Base-by-base conservation (phyloP, 352 stramenopile genomes). In the Pythium myriotylum region DNA sequence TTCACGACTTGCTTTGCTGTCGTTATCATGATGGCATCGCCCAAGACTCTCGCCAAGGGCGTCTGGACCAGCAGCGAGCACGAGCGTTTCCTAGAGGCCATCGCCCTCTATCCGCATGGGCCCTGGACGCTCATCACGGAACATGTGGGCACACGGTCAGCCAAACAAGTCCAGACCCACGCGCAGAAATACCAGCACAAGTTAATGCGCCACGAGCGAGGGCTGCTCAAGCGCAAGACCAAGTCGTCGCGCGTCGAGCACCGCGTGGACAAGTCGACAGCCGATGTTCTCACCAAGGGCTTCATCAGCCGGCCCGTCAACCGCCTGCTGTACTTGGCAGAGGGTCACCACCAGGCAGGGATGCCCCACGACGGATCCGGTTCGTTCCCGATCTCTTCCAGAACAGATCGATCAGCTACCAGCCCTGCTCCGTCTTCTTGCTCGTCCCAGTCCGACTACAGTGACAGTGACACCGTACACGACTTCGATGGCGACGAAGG, bases 181-280 rank as follows among this genome's bases (percentile, higher is more conserved):
- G 82, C 82, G 37, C 82, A 91, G 46, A 91, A 91, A 67, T 91
- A 91, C 67, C 80, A 87, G 56, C 78, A 91, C 60, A 91, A 91
- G 69, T 82, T 91, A 40, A 80, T 84, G 60, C 80, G 80, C 26
- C 81, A 80, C 26, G 71, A 81, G 61, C 81, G 81, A 47, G 81
- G 81, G 1, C 67, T 91, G 20, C 79, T 79, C 52, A 91, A 91
- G 79, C 76, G 88, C 62, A 88, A 57, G 55, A 63, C 43, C 55
- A 63, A 63, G 46, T 49, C 57, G 47, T 43, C 40, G 35, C 47
- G 47, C 6, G 37, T 49, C 19, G 57, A 65, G 57, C 57, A 65
- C 41, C 57, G 57, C 8, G 48, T 65, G 3, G 57, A 65, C 26
- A 41, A 42, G 46, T 42, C 16, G 5, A 63, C 55, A 10, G 29